These are phyloP conservation scores for Fusarium anthophilum DNA, from an alignment of 2,329 filamentous ascomycete species.

Conservation along the genomic window DNA sequence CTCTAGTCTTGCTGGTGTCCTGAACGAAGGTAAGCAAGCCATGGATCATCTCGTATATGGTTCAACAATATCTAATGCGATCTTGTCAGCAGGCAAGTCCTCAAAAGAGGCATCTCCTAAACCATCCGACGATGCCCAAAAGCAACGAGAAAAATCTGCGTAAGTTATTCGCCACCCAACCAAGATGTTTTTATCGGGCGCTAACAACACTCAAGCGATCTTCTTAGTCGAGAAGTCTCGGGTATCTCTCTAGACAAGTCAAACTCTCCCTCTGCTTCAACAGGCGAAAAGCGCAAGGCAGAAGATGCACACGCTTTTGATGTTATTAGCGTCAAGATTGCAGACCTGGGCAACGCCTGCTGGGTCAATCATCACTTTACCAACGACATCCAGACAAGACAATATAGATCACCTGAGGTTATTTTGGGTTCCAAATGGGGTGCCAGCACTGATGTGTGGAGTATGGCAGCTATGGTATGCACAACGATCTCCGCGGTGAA, in stretches of 20 bases:
- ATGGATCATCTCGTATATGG: too few relatives aligned
- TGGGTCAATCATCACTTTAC: slow-evolving; percentile 99
- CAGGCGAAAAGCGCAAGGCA: slow-evolving; percentile 69
- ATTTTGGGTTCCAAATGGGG: slow-evolving; percentile 98
- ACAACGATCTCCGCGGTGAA: background rate
- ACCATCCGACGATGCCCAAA: slow-evolving; percentile 72
- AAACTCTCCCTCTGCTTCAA: slow-evolving; percentile 58
- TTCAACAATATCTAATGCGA: slow-evolving; percentile 16
- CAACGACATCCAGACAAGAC: slow-evolving; percentile 97
- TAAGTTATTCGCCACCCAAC: slow-evolving; percentile 58
- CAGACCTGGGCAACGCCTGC: slow-evolving; percentile 96
- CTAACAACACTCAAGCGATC: slow-evolving; percentile 66
- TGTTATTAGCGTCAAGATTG: slow-evolving; percentile 98
- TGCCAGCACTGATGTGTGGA: slow-evolving; percentile 99
- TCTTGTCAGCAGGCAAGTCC: slow-evolving; percentile 44
- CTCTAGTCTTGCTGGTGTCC: slow-evolving; percentile 83
- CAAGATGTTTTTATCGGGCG: background rate
- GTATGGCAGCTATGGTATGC: slow-evolving; percentile 97
- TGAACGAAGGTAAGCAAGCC: slow-evolving; percentile 74
- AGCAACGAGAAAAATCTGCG: slow-evolving; percentile 92
- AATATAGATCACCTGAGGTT: slow-evolving; percentile 97
- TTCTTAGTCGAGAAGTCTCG: slow-evolving; percentile 91
- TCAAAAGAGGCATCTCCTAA: slow-evolving; percentile 59
- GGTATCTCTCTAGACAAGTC: slow-evolving; percentile 91
- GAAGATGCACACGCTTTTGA: slow-evolving; percentile 69